Percentiles rank a stretch among this genome's conserved stretches.
Conservation (phyloP, 352 stramenopile genomes). For the Pythium chondricola region DNA sequence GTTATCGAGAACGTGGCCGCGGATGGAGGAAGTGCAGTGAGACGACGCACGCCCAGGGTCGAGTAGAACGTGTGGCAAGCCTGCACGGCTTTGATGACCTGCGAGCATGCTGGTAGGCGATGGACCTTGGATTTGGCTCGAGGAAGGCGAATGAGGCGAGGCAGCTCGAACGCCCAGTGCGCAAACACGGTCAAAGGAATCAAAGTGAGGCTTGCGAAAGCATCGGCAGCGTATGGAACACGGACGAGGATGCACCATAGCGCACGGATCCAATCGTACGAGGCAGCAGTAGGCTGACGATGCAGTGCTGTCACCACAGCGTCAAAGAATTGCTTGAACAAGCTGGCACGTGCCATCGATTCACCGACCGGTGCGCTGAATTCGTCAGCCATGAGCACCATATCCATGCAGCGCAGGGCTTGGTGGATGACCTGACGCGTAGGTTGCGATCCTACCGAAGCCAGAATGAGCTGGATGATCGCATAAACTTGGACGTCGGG, state of each 20-base stretch:
- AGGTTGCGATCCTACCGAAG: no score
- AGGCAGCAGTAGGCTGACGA: neutral
- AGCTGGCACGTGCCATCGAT: no score
- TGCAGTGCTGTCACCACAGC: neutral
- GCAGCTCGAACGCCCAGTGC: slow-evolving; percentile 10
- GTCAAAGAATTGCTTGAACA: no score
- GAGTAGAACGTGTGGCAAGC: slow-evolving; percentile 9
- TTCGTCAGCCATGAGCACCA: no score
- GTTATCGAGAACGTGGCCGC: neutral
- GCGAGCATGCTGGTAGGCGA: neutral
- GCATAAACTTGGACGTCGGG: no score
- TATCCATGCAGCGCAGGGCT: no score
- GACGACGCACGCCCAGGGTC: slow-evolving; percentile 4
- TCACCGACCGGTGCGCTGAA: no score
- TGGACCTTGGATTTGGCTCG: no score
- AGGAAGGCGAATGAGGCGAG: slow-evolving; percentile 4
- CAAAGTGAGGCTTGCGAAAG: neutral
- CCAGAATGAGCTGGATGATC: no score
- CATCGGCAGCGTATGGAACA: neutral
- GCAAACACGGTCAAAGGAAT: slow-evolving; percentile 1
- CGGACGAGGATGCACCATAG: slow-evolving; percentile 7
- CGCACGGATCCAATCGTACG: slow-evolving; percentile 5
- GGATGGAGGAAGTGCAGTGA: neutral
- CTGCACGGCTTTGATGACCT: slow-evolving; percentile 9
- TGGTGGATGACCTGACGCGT: no score